Evolutionary conservation across 2,329 filamentous ascomycete species (phyloP).

Genomic region (Rhytidhysteron rufulum): DNA sequence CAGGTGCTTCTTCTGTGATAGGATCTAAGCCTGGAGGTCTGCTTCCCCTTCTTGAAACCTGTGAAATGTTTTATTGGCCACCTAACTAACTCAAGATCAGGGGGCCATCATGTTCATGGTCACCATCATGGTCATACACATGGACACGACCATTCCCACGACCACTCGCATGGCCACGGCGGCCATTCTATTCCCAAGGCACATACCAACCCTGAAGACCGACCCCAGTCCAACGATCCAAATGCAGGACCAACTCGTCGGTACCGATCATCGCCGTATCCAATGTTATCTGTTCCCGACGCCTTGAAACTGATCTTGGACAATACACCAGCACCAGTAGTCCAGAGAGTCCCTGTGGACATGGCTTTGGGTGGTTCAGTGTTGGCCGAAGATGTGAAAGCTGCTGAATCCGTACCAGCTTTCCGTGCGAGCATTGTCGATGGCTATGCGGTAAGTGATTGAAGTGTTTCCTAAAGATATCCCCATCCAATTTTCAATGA

Average conservation of each 20-base stretch:
- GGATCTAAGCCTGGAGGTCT: slow-evolving; percentile 13
- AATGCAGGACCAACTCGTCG: slow-evolving; percentile 61
- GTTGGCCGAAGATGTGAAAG: slow-evolving; percentile 76
- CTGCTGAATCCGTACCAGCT: slow-evolving; percentile 80
- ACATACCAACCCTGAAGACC: slow-evolving; percentile 64
- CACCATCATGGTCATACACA: slow-evolving; percentile 35
- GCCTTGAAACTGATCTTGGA: slow-evolving; percentile 70
- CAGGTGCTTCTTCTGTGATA: slow-evolving; percentile 9
- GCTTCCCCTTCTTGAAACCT: background rate
- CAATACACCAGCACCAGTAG: slow-evolving; percentile 63
- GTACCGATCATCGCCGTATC: slow-evolving; percentile 82
- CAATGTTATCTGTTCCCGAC: slow-evolving; percentile 82
- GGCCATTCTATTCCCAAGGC: slow-evolving; percentile 53
- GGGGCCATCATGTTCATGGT: background rate
- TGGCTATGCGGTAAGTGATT: slow-evolving; percentile 64
- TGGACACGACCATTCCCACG: slow-evolving; percentile 51
- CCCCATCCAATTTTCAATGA: slow-evolving; percentile 25
- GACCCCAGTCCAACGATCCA: slow-evolving; percentile 57
- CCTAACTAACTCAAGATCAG: too few species aligned
- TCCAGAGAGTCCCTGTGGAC: slow-evolving; percentile 59
- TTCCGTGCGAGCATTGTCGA: slow-evolving; percentile 96
- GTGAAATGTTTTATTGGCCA: too few species aligned
- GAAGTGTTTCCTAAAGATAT: slow-evolving; percentile 22
- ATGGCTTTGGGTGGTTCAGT: slow-evolving; percentile 68
- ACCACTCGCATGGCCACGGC: slow-evolving; percentile 59